These are phyloP conservation scores for Chlamydomonas reinhardtii DNA, from an alignment of 163 green algal genomes.

Conservation along the genomic window DNA sequence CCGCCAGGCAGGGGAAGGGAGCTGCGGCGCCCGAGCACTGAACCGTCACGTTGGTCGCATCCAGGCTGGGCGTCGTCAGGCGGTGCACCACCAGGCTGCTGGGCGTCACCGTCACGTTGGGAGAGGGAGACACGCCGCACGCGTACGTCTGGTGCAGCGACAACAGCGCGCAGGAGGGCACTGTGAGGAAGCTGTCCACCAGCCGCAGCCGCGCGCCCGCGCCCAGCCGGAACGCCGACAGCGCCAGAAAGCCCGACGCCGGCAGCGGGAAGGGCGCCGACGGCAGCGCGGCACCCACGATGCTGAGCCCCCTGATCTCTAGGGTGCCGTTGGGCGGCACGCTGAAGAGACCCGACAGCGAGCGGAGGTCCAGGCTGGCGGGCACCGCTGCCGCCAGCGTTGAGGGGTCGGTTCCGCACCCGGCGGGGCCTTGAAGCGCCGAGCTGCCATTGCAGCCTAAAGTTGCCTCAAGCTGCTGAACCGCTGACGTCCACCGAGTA, in stretches of 20 bases:
- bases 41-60: neutral
- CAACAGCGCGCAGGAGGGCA: neutral
- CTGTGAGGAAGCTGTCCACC: neutral
- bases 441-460: too few species aligned
- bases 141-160: neutral
- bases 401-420: too few species aligned
- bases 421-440: too few species aligned
- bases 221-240: neutral
- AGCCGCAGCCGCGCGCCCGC: neutral
- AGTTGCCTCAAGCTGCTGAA: too few species aligned
- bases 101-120: neutral
- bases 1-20: neutral
- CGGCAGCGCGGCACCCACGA: too few species aligned
- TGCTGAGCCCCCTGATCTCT: too few species aligned
- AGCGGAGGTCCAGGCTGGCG: too few species aligned
- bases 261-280: too few species aligned
- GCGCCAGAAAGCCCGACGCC: neutral
- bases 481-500: too few species aligned
- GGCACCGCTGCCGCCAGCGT: too few species aligned
- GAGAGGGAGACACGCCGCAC: neutral
- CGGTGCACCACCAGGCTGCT: neutral
- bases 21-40: neutral
- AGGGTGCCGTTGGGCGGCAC: too few species aligned
- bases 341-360: too few species aligned
- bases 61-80: neutral